A percentile compares a stretch with the other conserved stretches of the same genome.
These are phyloP conservation scores for Seminavis robusta DNA, from an alignment of 108 stramenopile species.

Conservation along the genomic window DNA sequence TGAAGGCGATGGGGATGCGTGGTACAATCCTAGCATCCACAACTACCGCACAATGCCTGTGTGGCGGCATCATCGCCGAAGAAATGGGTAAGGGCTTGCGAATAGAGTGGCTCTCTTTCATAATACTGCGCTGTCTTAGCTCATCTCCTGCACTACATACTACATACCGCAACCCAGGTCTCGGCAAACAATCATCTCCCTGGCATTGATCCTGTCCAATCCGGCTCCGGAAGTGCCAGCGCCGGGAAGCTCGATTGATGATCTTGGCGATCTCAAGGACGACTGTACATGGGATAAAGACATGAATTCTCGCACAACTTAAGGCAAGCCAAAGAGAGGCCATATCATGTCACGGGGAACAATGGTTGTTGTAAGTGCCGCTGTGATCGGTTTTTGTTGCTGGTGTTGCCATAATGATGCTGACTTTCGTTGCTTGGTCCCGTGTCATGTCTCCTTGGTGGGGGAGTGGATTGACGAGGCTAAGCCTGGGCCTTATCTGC, in stretches of 20 bases:
- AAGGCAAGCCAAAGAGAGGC: constrained; percentile 15
- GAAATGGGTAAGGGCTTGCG: constrained; percentile 49
- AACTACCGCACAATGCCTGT: constrained; percentile 6
- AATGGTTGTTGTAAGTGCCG: too few species aligned
- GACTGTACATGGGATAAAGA: constrained; percentile 7
- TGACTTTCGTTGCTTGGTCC: too few species aligned
- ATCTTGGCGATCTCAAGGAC: too few species aligned
- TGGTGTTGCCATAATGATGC: too few species aligned
- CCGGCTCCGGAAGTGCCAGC: constrained; percentile 35
- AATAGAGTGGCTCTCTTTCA: too few species aligned
- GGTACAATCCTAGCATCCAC: constrained; percentile 28
- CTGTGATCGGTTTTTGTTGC: too few species aligned
- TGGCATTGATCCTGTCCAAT: constrained; percentile 35
- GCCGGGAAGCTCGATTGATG: constrained; percentile 17
- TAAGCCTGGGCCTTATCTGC: constrained; percentile 40
- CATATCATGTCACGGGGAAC: constrained; percentile 35
- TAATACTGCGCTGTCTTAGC: too few species aligned
- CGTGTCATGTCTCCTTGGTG: constrained; percentile 45
- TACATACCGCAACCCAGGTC: too few species aligned
- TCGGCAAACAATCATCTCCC: constrained; percentile 49
- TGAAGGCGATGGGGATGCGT: constrained; percentile 3
- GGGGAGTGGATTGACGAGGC: constrained; percentile 59
- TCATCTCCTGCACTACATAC: too few species aligned
- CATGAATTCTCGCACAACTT: constrained; percentile 2
- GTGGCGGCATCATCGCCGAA: constrained; percentile 47